Conservation (phyloP, 306 rosid genomes). For the Geum urbanum region DNA sequence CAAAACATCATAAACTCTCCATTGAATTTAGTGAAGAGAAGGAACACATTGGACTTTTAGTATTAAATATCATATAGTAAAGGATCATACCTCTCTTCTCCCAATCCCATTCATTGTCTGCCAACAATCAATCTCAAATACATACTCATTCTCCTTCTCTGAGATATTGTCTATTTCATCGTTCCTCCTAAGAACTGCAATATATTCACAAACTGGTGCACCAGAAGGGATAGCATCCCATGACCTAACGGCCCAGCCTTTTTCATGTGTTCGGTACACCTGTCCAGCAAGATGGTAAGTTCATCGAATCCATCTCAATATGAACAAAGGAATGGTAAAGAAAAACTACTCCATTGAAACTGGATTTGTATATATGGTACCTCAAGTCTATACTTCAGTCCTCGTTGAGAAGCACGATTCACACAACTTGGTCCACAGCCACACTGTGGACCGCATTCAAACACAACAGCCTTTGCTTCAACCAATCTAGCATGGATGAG, state of each 20-base stretch:
- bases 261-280: slow-evolving; percentile 26
- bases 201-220: slow-evolving; percentile 36
- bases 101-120: slow-evolving; percentile 31
- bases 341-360: neutral
- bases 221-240: slow-evolving; percentile 39
- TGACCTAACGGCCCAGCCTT: slow-evolving; percentile 38
- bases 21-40: neutral
- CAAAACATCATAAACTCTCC: too few species aligned
- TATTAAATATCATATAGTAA: neutral
- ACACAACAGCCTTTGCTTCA: slow-evolving; percentile 33
- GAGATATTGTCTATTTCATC: slow-evolving; percentile 21
- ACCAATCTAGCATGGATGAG: slow-evolving; percentile 18
- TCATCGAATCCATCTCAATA: neutral
- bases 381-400: slow-evolving; percentile 34
- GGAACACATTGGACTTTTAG: neutral
- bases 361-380: neutral
- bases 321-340: neutral
- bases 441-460: slow-evolving; percentile 39
- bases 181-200: slow-evolving; percentile 29
- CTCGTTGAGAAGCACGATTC: slow-evolving; percentile 32
- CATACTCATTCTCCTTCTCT: slow-evolving; percentile 24
- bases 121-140: slow-evolving; percentile 36
- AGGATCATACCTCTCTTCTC: slow-evolving; percentile 28
- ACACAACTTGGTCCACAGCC: slow-evolving; percentile 35
- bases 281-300: slow-evolving; percentile 12